Conservation (phyloP, 495 filamentous ascomycete species). For the Penicillium alfredii region DNA sequence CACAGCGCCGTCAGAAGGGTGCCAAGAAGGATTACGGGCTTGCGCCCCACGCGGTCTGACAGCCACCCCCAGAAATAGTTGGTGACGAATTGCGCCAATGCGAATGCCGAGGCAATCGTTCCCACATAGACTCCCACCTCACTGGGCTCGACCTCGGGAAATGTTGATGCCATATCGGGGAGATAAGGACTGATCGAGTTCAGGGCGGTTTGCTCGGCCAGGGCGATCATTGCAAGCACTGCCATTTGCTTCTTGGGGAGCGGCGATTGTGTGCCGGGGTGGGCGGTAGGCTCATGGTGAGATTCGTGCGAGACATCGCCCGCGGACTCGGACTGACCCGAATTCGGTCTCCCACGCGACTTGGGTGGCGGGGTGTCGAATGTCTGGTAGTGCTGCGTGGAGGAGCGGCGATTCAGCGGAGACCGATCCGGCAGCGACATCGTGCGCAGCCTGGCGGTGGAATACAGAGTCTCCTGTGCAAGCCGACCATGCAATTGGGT, state of each 20-base stretch:
- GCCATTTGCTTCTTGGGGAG: constrained; percentile 77
- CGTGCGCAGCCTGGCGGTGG: constrained; percentile 4
- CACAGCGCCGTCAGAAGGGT: constrained; percentile 73
- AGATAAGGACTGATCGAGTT: constrained; percentile 97
- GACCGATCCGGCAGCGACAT: constrained; percentile 29
- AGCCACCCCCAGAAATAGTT: constrained; percentile 94
- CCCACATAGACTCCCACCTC: constrained; percentile 87
- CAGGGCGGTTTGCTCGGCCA: constrained; percentile 91
- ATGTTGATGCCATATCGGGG: constrained; percentile 81
- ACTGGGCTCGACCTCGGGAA: constrained; percentile 65
- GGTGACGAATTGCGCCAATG: constrained; percentile 82
- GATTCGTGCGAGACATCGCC: constrained; percentile 18
- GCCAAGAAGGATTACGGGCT: constrained; percentile 84
- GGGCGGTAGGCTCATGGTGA: constrained; percentile 25
- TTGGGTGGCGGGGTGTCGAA: constrained; percentile 87
- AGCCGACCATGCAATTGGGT: constrained; percentile 12
- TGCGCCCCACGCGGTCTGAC: constrained; percentile 83
- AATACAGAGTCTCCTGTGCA: not conserved
- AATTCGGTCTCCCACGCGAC: constrained; percentile 60
- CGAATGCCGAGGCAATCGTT: constrained; percentile 81
- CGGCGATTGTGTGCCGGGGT: constrained; percentile 48
- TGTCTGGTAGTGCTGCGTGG: constrained; percentile 83
- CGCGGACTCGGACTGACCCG: constrained; percentile 41
- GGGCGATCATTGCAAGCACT: constrained; percentile 78
- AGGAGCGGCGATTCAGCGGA: constrained; percentile 54